Conservation (phyloP, 2,329 filamentous ascomycete genomes). For the Penicillium sp. region DNA sequence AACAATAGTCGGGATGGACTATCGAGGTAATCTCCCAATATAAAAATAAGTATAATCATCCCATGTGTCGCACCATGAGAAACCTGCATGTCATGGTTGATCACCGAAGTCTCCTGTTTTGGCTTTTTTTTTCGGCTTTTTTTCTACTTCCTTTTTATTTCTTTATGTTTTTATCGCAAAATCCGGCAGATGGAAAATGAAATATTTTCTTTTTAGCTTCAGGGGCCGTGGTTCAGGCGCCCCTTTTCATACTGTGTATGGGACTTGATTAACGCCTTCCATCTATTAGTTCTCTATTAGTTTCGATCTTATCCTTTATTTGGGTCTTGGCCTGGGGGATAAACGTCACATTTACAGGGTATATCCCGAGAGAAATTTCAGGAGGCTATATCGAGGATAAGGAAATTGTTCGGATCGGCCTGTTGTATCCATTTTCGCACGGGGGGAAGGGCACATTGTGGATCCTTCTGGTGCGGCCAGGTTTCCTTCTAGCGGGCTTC, state of each 20-base stretch:
- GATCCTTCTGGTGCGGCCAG: constrained; percentile 37
- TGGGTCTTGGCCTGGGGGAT: background rate
- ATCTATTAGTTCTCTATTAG: background rate
- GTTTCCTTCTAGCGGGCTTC: constrained; percentile 32
- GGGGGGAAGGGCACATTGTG: constrained; percentile 35
- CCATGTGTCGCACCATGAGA: constrained; percentile 10
- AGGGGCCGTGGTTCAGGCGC: constrained; percentile 1
- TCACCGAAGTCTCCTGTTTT: background rate
- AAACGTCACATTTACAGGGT: constrained; percentile 8
- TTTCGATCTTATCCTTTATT: background rate
- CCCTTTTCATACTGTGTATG: constrained; percentile 15
- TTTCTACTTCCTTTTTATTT: background rate
- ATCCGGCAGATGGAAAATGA: background rate
- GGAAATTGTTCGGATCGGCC: constrained; percentile 31
- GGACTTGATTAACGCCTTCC: background rate
- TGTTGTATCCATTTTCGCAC: constrained; percentile 30
- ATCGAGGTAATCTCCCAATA: constrained; percentile 14
- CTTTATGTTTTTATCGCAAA: background rate
- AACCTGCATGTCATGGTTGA: constrained; percentile 14
- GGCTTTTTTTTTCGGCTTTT: background rate
- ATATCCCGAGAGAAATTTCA: constrained; percentile 1
- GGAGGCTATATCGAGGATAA: background rate
- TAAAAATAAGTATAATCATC: constrained; percentile 6
- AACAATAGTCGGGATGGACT: constrained; percentile 24
- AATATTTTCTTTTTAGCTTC: constrained; percentile 3